Evolutionary conservation across 2,329 filamentous ascomycete species (phyloP).

Genomic region (Venturiaceae sp.): DNA sequence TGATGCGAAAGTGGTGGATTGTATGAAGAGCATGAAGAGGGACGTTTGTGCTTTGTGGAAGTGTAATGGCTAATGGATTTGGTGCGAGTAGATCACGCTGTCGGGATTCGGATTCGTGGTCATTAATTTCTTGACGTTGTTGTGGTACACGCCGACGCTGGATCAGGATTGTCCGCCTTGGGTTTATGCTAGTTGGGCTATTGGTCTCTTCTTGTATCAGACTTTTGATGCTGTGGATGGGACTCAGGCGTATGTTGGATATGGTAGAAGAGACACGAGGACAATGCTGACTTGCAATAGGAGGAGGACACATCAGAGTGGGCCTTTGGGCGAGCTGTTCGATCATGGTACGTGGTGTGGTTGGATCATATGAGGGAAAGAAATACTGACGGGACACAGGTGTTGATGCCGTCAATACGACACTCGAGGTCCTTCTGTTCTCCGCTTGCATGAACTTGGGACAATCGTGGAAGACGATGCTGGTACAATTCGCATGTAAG

Average conservation of each 20-base stretch:
- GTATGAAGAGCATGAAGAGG: background rate
- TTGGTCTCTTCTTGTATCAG: conserved; percentile 90
- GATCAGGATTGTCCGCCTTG: conserved; percentile 89
- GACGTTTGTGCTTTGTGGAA: background rate
- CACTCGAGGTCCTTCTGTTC: conserved; percentile 87
- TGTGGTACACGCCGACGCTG: conserved; percentile 93
- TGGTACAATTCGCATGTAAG: conserved; percentile 73
- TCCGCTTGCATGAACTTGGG: conserved; percentile 88
- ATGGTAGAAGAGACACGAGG: background rate
- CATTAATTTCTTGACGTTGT: conserved; percentile 76
- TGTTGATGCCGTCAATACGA: conserved; percentile 92
- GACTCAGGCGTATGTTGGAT: conserved; percentile 64
- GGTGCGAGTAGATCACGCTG: conserved; percentile 62
- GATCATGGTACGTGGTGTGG: conserved; percentile 59
- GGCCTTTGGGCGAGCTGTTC: conserved; percentile 90
- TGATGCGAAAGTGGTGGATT: background rate
- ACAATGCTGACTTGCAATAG: conserved; percentile 3
- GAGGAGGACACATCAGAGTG: conserved; percentile 81
- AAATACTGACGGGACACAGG: conserved; percentile 23
- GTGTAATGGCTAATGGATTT: background rate
- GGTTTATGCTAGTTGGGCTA: conserved; percentile 90
- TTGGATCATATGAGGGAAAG: background rate
- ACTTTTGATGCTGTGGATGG: conserved; percentile 98
- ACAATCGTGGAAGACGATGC: conserved; percentile 80
- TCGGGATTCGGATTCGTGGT: conserved; percentile 86